Base-by-base conservation (phyloP, 2,329 filamentous ascomycete genomes). In the Coniella lustricola region DNA sequence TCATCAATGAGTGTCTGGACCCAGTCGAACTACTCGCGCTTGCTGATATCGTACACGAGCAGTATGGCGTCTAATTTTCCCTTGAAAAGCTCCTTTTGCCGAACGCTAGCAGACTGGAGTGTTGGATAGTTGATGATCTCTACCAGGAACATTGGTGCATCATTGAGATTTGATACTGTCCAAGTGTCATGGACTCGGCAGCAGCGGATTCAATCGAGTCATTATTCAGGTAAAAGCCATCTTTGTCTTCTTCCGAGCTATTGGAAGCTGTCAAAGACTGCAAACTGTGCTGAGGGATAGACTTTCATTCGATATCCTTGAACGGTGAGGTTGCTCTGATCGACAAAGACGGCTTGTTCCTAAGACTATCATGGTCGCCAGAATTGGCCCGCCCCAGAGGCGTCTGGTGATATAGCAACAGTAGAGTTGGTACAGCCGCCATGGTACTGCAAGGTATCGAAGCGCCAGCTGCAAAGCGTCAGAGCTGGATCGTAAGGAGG, bases 401-500 rank as follows among this genome's bases (percentile, higher is more conserved):
- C 10, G 25, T 10, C 10, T 29, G 25, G 5, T 10, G 25, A 29
- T 10, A 29, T 29, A 10, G 10, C 25, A 29, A 29, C 25, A 10
- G 25, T 10, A 10, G 25, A n/a, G 9, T 52, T 2, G 10, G 5
- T 12, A 17, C 17, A 10, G 3, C 29, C 36, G n/a, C 36, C 38
- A 10, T 33, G 33, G 2, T 51, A 47, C 3, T 54, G 43, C 13
- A 62, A 54, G 10, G 58, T 60, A 14, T 62, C 48, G 45, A 54
- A 58, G 8, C 62, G 57, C 3, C 61, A 53, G 42, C 58, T 62
- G 54, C 52, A 59, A 22, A 62, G 46, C 2, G 60, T 64, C 14
- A 64, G 43, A 29, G 56, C 52, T 10, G 62, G 58, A 17, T 64
- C 57, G 51, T 63, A 64, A 8, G 55, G 52, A 9, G 61, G 60